Base-by-base conservation (phyloP, 2,329 filamentous ascomycete species). In the Teratosphaeria zuluensis region DNA sequence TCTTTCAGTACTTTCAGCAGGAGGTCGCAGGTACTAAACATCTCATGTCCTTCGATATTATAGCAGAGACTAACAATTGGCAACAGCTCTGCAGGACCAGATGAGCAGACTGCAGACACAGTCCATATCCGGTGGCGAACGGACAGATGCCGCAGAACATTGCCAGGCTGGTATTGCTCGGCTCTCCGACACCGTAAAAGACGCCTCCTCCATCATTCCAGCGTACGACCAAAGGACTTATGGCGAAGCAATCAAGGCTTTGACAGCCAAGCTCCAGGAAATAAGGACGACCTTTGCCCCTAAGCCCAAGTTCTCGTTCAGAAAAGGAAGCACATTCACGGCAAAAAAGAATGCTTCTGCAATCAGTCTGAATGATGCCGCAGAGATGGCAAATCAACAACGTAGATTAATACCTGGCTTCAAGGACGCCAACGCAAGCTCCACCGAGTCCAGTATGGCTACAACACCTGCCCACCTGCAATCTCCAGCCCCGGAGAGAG, bases 201-300 rank as follows among this genome's bases (percentile, higher is more conserved):
- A 96, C 74, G 88, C 89, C 0, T 84, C 88, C 1, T 85, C 86
- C 58, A 90, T 87, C 65, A 84, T 96, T 16, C 91, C 94, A 2
- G 85, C 90, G 7, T 95, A 96, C 70, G 94, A 97, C 68, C 90
- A 94, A 72, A 84, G 89, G 65, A 87, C 88, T 28, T 97, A 96
- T 70, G 83, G 86, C 51, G 85, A 92, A 84, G 83, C 88, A 24
- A 85, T 96, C 73, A 95, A 94, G 77, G 81, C 81, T 16, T 78
- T 96, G 14, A 86, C 87, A 19, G 89, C 92, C 58, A 90, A 88
- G 68, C 79, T 96, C 28, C 86, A 88, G 66, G 82, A 86, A 59
- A 85, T 84, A 7, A 83, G 86, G 16, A 80, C 83, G 46, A 82
- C 81, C 24, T 81, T 90, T 56, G 83, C 84, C 0, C 90, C 91